Evolutionary conservation across 2,329 filamentous ascomycete genomes (phyloP).

Genomic region (Diaporthe vexans): DNA sequence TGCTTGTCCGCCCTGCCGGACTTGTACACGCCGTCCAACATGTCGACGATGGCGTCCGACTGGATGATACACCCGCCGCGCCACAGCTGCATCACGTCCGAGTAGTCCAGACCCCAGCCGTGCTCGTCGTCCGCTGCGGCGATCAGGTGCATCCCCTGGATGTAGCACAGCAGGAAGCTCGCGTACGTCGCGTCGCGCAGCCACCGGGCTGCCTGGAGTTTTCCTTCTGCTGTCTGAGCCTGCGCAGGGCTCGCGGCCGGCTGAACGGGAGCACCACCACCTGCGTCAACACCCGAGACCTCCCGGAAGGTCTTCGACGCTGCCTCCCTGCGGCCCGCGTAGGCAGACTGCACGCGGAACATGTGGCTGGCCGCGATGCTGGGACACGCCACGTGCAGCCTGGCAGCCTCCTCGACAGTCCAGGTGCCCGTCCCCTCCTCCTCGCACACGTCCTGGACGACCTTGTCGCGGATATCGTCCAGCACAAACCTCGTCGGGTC

Average conservation of each 20-base stretch:
- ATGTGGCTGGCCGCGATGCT: conserved; percentile 75
- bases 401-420: conserved; percentile 73
- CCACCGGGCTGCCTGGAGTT: conserved; percentile 64
- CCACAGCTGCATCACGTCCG: conserved; percentile 72
- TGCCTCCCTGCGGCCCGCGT: conserved; percentile 67
- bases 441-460: conserved; percentile 77
- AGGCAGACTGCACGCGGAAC: conserved; percentile 74
- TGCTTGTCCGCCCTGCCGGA: conserved; percentile 55
- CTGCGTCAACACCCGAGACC: conserved; percentile 48
- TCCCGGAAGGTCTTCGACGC: conserved; percentile 67
- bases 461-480: conserved; percentile 75
- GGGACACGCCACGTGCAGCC: conserved; percentile 73
- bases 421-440: conserved; percentile 78
- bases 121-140: conserved; percentile 69
- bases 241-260: conserved; percentile 41
- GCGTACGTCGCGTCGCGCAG: conserved; percentile 72
- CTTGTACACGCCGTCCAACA: conserved; percentile 64
- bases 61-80: conserved; percentile 80
- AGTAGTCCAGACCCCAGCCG: conserved; percentile 70
- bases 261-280: conserved; percentile 47
- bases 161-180: conserved; percentile 72
- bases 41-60: conserved; percentile 73
- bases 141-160: conserved; percentile 77
- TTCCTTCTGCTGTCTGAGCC: conserved; percentile 50
- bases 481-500: conserved; percentile 64